These are phyloP conservation scores for Cercospora sp. DNA, from an alignment of 2,329 filamentous ascomycete genomes.

Conservation along the genomic window DNA sequence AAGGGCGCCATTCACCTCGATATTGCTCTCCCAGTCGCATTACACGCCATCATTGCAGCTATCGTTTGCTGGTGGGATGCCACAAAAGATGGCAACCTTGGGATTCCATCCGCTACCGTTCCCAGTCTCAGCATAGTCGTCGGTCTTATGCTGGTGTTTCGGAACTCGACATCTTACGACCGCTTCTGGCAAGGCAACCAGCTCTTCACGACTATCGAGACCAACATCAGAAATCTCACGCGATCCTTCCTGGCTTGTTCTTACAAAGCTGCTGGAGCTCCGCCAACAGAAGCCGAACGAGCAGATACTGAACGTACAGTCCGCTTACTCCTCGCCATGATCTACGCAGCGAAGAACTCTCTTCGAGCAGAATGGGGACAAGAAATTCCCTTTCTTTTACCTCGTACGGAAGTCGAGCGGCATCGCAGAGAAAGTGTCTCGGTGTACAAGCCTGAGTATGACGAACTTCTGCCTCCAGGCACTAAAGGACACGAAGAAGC, in stretches of 20 bases:
- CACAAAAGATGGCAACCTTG: slow-evolving; percentile 47
- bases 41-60: slow-evolving; percentile 60
- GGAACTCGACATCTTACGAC: slow-evolving; percentile 64
- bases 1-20: slow-evolving; percentile 63
- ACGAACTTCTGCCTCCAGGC: slow-evolving; percentile 38
- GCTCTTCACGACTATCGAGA: slow-evolving; percentile 57
- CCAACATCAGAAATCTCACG: slow-evolving; percentile 60
- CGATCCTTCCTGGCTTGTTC: slow-evolving; percentile 56
- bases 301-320: slow-evolving; percentile 61
- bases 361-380: slow-evolving; percentile 63
- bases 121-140: slow-evolving; percentile 66
- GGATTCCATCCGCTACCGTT: slow-evolving; percentile 60
- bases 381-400: slow-evolving; percentile 37
- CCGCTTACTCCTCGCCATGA: slow-evolving; percentile 59
- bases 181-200: slow-evolving; percentile 57
- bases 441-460: slow-evolving; percentile 38
- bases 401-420: slow-evolving; percentile 28
- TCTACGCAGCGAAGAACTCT: slow-evolving; percentile 65
- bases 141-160: slow-evolving; percentile 66
- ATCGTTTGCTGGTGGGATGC: slow-evolving; percentile 59
- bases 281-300: slow-evolving; percentile 47
- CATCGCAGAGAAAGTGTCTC: slow-evolving; percentile 34
- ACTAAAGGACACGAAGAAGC: slow-evolving; percentile 53
- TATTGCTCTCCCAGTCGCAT: slow-evolving; percentile 57
- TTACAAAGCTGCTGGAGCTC: slow-evolving; percentile 31